Evolutionary conservation across 495 filamentous ascomycete genomes (phyloP), one percentile per base, ranked within the genome.

Genomic region (Letharia columbiana): DNA sequence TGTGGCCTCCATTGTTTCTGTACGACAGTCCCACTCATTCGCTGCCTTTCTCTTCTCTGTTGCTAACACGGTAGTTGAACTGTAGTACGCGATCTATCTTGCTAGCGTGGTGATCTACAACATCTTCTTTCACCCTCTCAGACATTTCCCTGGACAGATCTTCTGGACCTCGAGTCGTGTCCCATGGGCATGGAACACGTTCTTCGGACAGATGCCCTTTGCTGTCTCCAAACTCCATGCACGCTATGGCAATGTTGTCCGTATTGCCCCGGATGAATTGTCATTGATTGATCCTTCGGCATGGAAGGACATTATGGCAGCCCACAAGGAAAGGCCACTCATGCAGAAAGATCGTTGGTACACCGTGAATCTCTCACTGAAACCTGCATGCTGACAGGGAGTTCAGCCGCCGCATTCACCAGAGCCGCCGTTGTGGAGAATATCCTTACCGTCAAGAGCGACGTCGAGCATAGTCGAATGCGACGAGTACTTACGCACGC

Each of bases 221-320:
- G n/a, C 45, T 49, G 45, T 49, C 20, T 49, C 20, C n/a, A 49
- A 49, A 49, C 45, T 49, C 9, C 45, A 77, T 69, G 64, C 72
- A 3, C 70, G 71, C 62, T 77, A 77, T 57, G 73, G 75, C 6
- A 69, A 69, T 2, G 68, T 75, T 10, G 75, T 77, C 20, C 71
- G 72, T 1, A 69, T 77, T 35, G 75, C 68, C 5, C 75, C 75
- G n/a, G 73, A 76, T 45, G 60, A 73, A 28, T 45, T 77, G 23
- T 71, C 71, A 47, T 61, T 77, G 45, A 71, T 73, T 61, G 68
- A 68, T 57, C 69, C 73, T 49, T 49, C 45, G 5, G 45, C 45
- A 9, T 49, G 45, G 45, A 49, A 49, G 4, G 63, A 63, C 10
- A 42, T 50, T 2, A 33, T 70, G 37, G 45, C 20, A 49, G 9